Percentiles rank a stretch among this genome's conserved stretches.
These are phyloP conservation scores for Cicer pinnatifidum DNA, from an alignment of 306 rosid genomes.

Conservation along the genomic window DNA sequence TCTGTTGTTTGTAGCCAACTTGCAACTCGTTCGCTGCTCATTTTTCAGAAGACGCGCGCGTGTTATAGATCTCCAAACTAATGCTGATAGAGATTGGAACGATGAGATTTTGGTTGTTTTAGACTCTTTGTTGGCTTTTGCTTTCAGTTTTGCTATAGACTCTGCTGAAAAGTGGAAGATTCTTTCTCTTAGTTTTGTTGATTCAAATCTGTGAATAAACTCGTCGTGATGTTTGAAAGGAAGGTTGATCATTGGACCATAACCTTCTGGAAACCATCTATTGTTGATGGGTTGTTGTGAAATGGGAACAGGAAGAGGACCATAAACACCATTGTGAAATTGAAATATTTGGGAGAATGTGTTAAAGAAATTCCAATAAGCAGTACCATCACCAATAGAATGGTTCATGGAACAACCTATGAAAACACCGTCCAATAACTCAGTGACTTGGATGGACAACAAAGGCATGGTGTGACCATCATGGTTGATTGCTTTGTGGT, in stretches of 20 bases:
- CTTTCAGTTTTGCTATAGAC: constrained; percentile 62
- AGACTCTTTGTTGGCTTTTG: constrained; percentile 56
- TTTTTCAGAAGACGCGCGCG: constrained; percentile 43
- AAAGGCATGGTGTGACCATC: constrained; percentile 66
- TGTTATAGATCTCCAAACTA: constrained; percentile 63
- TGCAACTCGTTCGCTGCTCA: constrained; percentile 48
- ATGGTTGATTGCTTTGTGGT: constrained; percentile 58
- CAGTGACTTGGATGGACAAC: constrained; percentile 62
- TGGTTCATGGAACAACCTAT: constrained; percentile 73
- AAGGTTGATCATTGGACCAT: constrained; percentile 49
- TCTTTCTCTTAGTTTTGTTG: constrained; percentile 56
- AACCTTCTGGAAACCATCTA: constrained; percentile 62
- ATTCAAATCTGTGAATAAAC: constrained; percentile 52
- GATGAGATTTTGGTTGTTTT: constrained; percentile 55
- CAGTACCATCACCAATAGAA: constrained; percentile 56
- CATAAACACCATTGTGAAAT: constrained; percentile 5
- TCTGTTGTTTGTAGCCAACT: constrained; percentile 50
- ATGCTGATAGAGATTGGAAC: constrained; percentile 64
- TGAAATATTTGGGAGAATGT: constrained; percentile 64
- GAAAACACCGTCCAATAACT: constrained; percentile 65
- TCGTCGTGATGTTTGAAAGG: constrained; percentile 56
- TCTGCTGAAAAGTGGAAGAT: constrained; percentile 65
- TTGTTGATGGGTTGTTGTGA: constrained; percentile 52
- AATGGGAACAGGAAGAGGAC: background rate
- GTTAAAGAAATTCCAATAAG: constrained; percentile 69